A percentile compares a stretch with the other conserved stretches of the same genome.
Conservation (phyloP, 495 filamentous ascomycete genomes). For the Rostrohypoxylon terebratum region DNA sequence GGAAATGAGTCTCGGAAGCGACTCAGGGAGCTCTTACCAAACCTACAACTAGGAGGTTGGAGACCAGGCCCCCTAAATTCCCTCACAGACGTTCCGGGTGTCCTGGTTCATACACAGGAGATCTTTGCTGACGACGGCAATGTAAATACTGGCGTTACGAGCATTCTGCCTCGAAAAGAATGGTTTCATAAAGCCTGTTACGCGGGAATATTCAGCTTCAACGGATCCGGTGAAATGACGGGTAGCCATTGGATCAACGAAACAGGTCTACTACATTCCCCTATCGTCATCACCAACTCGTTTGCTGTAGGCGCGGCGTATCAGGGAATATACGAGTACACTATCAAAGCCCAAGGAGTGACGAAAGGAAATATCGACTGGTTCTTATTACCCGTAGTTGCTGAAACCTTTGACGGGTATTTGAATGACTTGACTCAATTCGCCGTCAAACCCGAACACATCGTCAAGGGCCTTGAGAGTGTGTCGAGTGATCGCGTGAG, state of each 20-base stretch:
- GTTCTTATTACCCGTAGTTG: constrained; percentile 64
- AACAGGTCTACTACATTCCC: constrained; percentile 62
- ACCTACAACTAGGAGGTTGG: constrained; percentile 53
- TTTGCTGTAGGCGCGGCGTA: constrained; percentile 62
- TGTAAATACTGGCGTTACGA: constrained; percentile 64
- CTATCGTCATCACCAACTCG: constrained; percentile 64
- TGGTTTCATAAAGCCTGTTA: constrained; percentile 63
- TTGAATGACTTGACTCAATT: constrained; percentile 60
- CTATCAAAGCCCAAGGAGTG: constrained; percentile 54
- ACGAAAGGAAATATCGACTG: constrained; percentile 54
- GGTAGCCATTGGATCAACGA: constrained; percentile 65
- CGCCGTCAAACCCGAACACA: constrained; percentile 56
- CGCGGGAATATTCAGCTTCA: constrained; percentile 65
- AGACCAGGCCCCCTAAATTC: constrained; percentile 60
- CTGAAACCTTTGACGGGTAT: constrained; percentile 65
- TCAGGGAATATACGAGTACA: constrained; percentile 62
- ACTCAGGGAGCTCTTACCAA: constrained; percentile 58
- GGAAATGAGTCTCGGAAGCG: constrained; percentile 44
- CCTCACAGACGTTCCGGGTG: constrained; percentile 63
- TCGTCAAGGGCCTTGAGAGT: constrained; percentile 57
- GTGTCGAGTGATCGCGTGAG: constrained; percentile 55
- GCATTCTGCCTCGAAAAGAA: constrained; percentile 61
- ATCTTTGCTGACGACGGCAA: constrained; percentile 51
- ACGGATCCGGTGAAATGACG: constrained; percentile 67
- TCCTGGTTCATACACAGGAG: constrained; percentile 61